Percentiles rank a stretch among this genome's conserved stretches.
phyloP scores from a whole-genome alignment of 2,329 filamentous ascomycete species.

The Graphiopsis chlorocephala region DNA sequence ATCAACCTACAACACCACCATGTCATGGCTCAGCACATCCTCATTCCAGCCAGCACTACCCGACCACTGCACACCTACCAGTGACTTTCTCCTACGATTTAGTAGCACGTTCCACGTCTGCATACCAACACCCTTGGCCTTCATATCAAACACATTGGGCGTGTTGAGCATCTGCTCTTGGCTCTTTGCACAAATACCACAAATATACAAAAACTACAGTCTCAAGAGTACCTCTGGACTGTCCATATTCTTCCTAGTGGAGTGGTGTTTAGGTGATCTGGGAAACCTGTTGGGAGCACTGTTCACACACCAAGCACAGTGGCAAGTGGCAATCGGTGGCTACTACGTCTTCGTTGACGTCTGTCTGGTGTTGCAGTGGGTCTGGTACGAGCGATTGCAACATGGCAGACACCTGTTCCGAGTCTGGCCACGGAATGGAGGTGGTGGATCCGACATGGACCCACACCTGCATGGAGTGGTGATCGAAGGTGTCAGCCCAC shows the following conservation, averaged over 20 bases:
- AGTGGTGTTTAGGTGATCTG: constrained; percentile 64
- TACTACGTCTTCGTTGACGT: constrained; percentile 68
- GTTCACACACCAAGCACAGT: constrained; percentile 62
- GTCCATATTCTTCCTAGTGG: constrained; percentile 63
- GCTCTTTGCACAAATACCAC: constrained; percentile 67
- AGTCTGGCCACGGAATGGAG: constrained; percentile 26
- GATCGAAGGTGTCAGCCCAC: constrained; percentile 32
- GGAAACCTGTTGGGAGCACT: constrained; percentile 62
- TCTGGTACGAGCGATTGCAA: constrained; percentile 62
- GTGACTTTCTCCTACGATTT: constrained; percentile 54
- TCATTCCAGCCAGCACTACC: constrained; percentile 42
- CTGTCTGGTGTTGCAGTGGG: constrained; percentile 60
- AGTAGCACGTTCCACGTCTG: constrained; percentile 62
- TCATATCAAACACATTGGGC: constrained; percentile 60
- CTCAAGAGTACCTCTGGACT: constrained; percentile 63
- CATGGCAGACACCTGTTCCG: constrained; percentile 46
- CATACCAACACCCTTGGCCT: constrained; percentile 61
- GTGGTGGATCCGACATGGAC: constrained; percentile 20
- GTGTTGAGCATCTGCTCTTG: constrained; percentile 63
- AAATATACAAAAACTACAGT: constrained; percentile 67
- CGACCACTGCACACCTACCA: constrained; percentile 59
- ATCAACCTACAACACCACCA: neutral
- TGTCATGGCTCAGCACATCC: constrained; percentile 14
- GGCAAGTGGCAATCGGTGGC: constrained; percentile 63
- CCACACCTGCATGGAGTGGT: constrained; percentile 28